Conservation (phyloP, 2,329 filamentous ascomycete genomes). For the Karstenula rhodostoma region DNA sequence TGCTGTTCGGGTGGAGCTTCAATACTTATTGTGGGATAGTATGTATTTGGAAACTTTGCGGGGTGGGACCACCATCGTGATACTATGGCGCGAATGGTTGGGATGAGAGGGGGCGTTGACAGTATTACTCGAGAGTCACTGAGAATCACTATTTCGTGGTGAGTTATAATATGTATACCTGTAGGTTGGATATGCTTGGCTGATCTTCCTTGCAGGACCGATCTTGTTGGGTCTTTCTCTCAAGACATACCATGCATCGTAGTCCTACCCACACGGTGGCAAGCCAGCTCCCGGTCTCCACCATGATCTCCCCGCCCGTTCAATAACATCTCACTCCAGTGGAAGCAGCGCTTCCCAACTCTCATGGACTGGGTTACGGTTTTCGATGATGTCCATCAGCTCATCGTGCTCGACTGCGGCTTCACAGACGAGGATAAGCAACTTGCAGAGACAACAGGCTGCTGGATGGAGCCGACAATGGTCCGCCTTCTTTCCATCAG, state of each 20-base stretch:
- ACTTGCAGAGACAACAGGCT: slow-evolving; percentile 34
- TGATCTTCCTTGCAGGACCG: slow-evolving; percentile 29
- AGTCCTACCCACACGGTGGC: slow-evolving; percentile 36
- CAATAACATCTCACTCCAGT: slow-evolving; percentile 63
- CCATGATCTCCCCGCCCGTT: slow-evolving; percentile 67
- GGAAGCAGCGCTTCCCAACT: slow-evolving; percentile 59
- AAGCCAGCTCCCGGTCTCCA: slow-evolving; percentile 53
- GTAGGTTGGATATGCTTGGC: background rate
- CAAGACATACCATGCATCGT: slow-evolving; percentile 39
- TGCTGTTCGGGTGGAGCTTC: background rate
- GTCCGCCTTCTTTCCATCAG: slow-evolving; percentile 36
- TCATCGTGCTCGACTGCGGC: slow-evolving; percentile 35
- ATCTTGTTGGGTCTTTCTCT: slow-evolving; percentile 38
- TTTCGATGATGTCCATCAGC: slow-evolving; percentile 37
- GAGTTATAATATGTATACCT: slow-evolving; percentile 4
- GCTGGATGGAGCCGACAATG: slow-evolving; percentile 41
- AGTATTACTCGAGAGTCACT: slow-evolving; percentile 32
- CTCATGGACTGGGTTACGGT: slow-evolving; percentile 37
- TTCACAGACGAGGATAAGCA: slow-evolving; percentile 34
- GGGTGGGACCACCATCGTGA: slow-evolving; percentile 35
- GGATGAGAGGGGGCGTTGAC: slow-evolving; percentile 33
- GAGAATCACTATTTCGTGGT: slow-evolving; percentile 42
- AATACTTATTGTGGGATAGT: background rate
- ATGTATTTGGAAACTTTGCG: slow-evolving; percentile 25
- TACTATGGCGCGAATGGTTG: slow-evolving; percentile 33